phyloP scores from a whole-genome alignment of 306 rosid species.

The Leucaena leucocephala region DNA sequence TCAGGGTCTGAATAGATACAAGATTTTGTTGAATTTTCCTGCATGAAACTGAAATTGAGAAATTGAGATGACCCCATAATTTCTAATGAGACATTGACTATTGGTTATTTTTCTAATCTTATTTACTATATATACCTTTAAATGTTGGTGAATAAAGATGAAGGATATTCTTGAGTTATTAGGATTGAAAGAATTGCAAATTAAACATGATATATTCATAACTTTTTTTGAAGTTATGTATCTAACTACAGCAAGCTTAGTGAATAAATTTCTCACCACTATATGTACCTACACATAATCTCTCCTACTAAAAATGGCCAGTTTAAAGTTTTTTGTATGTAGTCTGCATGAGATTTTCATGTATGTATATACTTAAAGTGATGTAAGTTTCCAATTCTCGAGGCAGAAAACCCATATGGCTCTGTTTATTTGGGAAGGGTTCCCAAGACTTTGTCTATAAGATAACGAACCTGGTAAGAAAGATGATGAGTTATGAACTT shows the following conservation, averaged over 20 bases:
- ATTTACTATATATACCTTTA: constrained; percentile 18
- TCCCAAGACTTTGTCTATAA: constrained; percentile 8
- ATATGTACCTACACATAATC: constrained; percentile 1
- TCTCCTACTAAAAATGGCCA: constrained; percentile 10
- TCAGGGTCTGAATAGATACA: constrained; percentile 35
- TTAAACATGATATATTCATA: background rate
- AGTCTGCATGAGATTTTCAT: constrained; percentile 27
- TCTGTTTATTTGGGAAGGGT: constrained; percentile 21
- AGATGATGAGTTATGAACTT: constrained; percentile 12
- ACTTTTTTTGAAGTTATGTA: background rate
- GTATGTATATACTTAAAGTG: background rate
- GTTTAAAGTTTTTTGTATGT: constrained; percentile 7
- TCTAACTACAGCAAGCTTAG: constrained; percentile 18
- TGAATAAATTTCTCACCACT: constrained; percentile 8
- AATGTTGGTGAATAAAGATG: constrained; percentile 10
- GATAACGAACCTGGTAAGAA: constrained; percentile 11
- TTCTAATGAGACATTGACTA: constrained; percentile 15
- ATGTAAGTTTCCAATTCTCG: background rate
- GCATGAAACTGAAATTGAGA: constrained; percentile 25
- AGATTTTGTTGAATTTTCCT: constrained; percentile 24
- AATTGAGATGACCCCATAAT: constrained; percentile 8
- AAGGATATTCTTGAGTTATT: background rate
- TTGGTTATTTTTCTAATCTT: constrained; percentile 8
- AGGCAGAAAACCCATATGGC: background rate
- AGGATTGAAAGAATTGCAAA: background rate